phyloP scores from a whole-genome alignment of 75 land plant genomes.

The Sequoia sempervirens region DNA sequence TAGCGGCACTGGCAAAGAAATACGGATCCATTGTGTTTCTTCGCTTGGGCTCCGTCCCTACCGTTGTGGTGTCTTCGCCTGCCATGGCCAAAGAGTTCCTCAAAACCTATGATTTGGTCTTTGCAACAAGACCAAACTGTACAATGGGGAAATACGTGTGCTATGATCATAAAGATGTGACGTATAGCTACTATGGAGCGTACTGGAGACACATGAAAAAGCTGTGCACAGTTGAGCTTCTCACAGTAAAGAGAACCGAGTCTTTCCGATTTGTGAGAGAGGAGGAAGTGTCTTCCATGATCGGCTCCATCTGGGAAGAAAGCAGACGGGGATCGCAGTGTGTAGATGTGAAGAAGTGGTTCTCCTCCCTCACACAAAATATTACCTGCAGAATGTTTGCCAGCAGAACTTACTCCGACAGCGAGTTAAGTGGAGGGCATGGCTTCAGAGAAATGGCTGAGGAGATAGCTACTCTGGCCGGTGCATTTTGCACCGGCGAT shows the following conservation, averaged over 20 bases:
- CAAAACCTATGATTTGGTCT: conserved; percentile 27
- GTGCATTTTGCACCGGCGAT: conserved; percentile 22
- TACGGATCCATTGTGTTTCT: too few species aligned
- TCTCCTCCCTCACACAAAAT: neutral
- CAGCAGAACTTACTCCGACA: neutral
- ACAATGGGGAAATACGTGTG: conserved; percentile 22
- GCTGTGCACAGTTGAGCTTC: conserved; percentile 26
- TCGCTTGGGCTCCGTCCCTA: too few species aligned
- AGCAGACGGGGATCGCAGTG: neutral
- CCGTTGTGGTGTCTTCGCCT: conserved; percentile 29
- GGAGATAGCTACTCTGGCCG: conserved; percentile 9
- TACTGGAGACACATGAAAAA: conserved; percentile 34
- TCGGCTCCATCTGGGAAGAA: neutral
- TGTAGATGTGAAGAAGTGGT: neutral
- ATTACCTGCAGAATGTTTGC: neutral
- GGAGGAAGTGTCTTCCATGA: conserved; percentile 16
- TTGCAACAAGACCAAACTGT: conserved; percentile 26
- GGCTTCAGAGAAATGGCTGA: conserved; percentile 15
- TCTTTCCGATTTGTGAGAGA: conserved; percentile 2
- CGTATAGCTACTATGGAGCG: conserved; percentile 29
- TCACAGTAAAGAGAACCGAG: conserved; percentile 19
- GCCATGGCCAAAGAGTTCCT: conserved; percentile 28
- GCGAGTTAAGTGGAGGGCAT: conserved; percentile 7
- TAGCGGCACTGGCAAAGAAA: too few species aligned
- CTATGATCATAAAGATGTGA: conserved; percentile 28